Evolutionary conservation across 106 monocot species (phyloP), one percentile per base, ranked within the genome.

Genomic region (Acorus gramineus): DNA sequence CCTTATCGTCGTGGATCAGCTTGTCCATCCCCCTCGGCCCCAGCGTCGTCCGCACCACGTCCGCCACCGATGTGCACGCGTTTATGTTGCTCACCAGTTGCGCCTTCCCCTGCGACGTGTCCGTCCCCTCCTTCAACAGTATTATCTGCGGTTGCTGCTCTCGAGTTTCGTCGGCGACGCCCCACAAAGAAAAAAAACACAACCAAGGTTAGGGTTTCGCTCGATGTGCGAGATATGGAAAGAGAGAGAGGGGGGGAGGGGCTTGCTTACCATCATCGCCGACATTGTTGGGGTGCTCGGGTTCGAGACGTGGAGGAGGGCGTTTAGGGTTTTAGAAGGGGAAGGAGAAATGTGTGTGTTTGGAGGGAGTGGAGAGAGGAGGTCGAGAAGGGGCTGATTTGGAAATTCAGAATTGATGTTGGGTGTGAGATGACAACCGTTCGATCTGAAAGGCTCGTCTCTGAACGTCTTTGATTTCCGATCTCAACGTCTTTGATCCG

Each of bases 1-100:
- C 96, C 82, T 87, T 96, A 44, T 96, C 96, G 70, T 96, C 96
- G 71, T 87, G 96, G 69, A 96, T 87, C 69, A 96, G 82, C 80
- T 96, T 96, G 76, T 96, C 96, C 96, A 96, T 96, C 11, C 96
- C 95, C 14, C 96, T 75, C 9, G 95, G 95, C 2, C 95, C 95
- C 13, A 95, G 80, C 5, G 95, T 95, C 11, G 95, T 84, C 54
- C 95, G 78, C 62, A 95, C 86, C 9, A 60, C 50, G 68, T 95
- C 96, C 46, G 87, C 87, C 59, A 96, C 96, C 50, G 81, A 81
- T 43, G 78, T 87, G 79, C 90, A 90, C n/a, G 96, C 96, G 67
- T 90, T 96, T 63, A 96, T 96, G 76, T 96, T 96, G 81, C 90
- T 90, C 59, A 96, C 77, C 47, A 90, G 80, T 66, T 96, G 96